phyloP scores from a whole-genome alignment of 208 protist genomes.

The Phytomonas serpens region DNA sequence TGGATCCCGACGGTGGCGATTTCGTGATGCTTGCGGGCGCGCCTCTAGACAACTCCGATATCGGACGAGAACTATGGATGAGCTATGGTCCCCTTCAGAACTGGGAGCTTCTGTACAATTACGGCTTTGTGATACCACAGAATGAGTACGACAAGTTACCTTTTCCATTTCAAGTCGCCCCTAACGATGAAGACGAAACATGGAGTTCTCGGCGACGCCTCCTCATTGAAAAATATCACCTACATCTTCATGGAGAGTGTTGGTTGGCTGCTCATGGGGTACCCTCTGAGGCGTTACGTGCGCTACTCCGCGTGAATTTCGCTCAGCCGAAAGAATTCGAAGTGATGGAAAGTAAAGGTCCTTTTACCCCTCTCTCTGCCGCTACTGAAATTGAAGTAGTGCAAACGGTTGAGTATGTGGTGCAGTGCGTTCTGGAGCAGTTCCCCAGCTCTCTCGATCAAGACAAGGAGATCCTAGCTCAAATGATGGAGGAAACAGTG shows the following conservation, averaged over 20 bases:
- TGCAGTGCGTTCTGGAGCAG: constrained; percentile 41
- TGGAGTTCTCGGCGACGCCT: constrained; percentile 45
- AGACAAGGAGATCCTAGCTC: constrained; percentile 33
- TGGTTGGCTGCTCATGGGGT: constrained; percentile 53
- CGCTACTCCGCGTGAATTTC: constrained; percentile 68
- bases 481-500: constrained; percentile 8
- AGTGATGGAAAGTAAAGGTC: constrained; percentile 44
- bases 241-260: constrained; percentile 41
- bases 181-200: constrained; percentile 4
- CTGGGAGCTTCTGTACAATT: constrained; percentile 87
- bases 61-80: constrained; percentile 85
- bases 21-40: constrained; percentile 81
- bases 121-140: constrained; percentile 81
- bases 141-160: constrained; percentile 82
- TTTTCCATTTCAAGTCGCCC: constrained; percentile 41
- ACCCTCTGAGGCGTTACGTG: constrained; percentile 52
- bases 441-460: constrained; percentile 63
- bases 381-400: constrained; percentile 51
- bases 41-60: constrained; percentile 33
- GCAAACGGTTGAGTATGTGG: constrained; percentile 31
- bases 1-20: constrained; percentile 52
- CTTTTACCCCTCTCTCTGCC: constrained; percentile 38
- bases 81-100: constrained; percentile 92
- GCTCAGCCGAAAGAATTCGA: constrained; percentile 63
- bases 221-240: constrained; percentile 35